A percentile compares a stretch with the other conserved stretches of the same genome.
phyloP scores from a whole-genome alignment of 1,284 basidiomycete species.

The Tetrapyrgos nigripes region DNA sequence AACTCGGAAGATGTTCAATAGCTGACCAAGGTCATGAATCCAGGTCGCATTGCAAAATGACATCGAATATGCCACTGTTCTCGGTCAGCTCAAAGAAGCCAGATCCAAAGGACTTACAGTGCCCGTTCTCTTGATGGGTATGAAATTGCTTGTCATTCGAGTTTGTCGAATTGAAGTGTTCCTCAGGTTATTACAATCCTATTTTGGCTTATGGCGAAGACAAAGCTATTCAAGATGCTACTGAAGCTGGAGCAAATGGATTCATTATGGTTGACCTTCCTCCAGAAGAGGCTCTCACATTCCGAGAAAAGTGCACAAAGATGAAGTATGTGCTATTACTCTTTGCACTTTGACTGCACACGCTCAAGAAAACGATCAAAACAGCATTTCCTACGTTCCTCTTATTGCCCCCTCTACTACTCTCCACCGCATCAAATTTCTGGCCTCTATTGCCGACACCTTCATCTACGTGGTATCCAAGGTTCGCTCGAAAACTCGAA shows the following conservation, averaged over 20 bases:
- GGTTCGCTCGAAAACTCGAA: conserved; percentile 47
- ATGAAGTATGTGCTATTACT: conserved; percentile 63
- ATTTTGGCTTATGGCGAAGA: conserved; percentile 95
- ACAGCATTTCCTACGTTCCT: conserved; percentile 94
- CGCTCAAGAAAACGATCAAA: conserved; percentile 13
- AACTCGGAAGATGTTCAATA: conserved; percentile 10
- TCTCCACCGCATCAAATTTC: conserved; percentile 86
- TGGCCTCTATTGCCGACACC: conserved; percentile 92
- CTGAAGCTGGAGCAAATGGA: conserved; percentile 91
- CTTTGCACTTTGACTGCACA: conserved; percentile 1
- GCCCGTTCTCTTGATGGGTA: conserved; percentile 95
- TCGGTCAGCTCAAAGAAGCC: conserved; percentile 83
- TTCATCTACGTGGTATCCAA: conserved; percentile 98
- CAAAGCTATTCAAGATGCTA: conserved; percentile 89
- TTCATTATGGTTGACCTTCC: conserved; percentile 99
- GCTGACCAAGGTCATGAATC: conserved; percentile 5
- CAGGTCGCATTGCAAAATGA: conserved; percentile 86
- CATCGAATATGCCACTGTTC: conserved; percentile 78
- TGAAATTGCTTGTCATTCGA: conserved; percentile 24
- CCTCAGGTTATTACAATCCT: conserved; percentile 95
- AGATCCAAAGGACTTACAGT: conserved; percentile 81
- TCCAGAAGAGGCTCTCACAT: conserved; percentile 93
- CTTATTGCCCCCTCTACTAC: conserved; percentile 96
- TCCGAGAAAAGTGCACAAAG: conserved; percentile 87
- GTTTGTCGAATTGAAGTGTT: conserved; percentile 6